phyloP scores from a whole-genome alignment of 2,329 filamentous ascomycete genomes.

The Neofusicoccum parvum region DNA sequence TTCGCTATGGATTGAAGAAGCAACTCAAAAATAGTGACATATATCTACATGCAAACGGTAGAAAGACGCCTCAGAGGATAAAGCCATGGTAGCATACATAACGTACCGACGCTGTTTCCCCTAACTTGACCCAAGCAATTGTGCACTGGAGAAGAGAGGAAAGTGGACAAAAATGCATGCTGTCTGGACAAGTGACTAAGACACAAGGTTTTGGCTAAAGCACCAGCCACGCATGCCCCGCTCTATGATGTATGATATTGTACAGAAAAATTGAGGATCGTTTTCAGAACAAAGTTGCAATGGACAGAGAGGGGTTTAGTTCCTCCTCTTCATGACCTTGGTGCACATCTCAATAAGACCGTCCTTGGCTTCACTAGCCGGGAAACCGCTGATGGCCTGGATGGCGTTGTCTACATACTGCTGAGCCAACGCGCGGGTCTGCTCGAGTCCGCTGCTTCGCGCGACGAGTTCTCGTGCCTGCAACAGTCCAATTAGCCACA shows the following conservation, averaged over 20 bases:
- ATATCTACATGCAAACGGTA: too few relatives aligned
- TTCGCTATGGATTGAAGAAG: too few relatives aligned
- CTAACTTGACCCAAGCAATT: background rate
- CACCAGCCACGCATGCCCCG: background rate
- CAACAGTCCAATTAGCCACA: background rate
- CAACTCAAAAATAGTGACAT: too few relatives aligned
- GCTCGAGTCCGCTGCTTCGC: constrained; percentile 82
- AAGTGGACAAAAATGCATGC: background rate
- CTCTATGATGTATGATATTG: constrained; percentile 8
- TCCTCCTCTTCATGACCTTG: constrained; percentile 86
- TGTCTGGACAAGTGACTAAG: background rate
- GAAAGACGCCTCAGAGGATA: too few relatives aligned
- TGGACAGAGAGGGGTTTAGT: constrained; percentile 54
- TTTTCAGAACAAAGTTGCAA: too few relatives aligned
- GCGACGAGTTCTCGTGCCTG: constrained; percentile 87
- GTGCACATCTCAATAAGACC: constrained; percentile 91
- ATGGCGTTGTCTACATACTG: constrained; percentile 90
- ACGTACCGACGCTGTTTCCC: too few relatives aligned
- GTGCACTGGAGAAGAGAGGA: background rate
- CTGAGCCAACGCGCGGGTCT: constrained; percentile 86
- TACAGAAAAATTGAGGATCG: background rate
- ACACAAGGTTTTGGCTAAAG: background rate
- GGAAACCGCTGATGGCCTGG: constrained; percentile 79
- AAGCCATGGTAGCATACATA: too few relatives aligned
- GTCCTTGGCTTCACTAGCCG: constrained; percentile 91